A percentile compares a stretch with the other conserved stretches of the same genome.
phyloP scores from a whole-genome alignment of 2,329 filamentous ascomycete species.

The Epichloe hybrida region DNA sequence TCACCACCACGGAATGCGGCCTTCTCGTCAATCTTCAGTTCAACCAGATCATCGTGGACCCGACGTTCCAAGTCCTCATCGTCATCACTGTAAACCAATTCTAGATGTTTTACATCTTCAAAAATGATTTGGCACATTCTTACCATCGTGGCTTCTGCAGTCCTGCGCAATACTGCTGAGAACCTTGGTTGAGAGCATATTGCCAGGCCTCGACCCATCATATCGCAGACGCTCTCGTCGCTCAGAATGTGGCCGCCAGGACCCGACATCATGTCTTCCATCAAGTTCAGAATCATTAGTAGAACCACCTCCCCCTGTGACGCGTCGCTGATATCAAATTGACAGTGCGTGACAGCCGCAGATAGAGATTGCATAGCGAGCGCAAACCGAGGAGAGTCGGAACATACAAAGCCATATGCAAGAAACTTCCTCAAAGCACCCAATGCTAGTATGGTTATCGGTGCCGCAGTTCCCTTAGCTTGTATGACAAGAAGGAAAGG shows the following conservation, averaged over 20 bases:
- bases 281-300: constrained; percentile 84
- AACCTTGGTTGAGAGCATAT: constrained; percentile 93
- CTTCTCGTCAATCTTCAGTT: constrained; percentile 65
- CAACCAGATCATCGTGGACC: constrained; percentile 55
- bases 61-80: constrained; percentile 51
- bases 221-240: constrained; percentile 95
- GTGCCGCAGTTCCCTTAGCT: constrained; percentile 87
- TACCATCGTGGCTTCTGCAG: constrained; percentile 93
- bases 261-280: constrained; percentile 96
- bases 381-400: constrained; percentile 71
- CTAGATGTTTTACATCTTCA: constrained; percentile 75
- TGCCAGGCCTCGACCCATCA: constrained; percentile 96
- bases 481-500: constrained; percentile 96
- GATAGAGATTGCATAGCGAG: constrained; percentile 91
- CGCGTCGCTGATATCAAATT: constrained; percentile 92
- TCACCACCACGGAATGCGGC: constrained; percentile 4
- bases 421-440: constrained; percentile 94
- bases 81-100: constrained; percentile 59
- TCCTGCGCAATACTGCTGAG: constrained; percentile 78
- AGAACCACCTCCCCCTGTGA: constrained; percentile 95
- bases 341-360: constrained; percentile 90
- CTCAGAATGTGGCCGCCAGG: constrained; percentile 87
- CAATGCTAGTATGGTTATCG: constrained; percentile 88
- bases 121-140: constrained; percentile 99
- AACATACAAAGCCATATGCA: constrained; percentile 80